Evolutionary conservation across 2,329 filamentous ascomycete genomes (phyloP), one percentile per base, ranked within the genome.

Genomic region (Cladorrhinum sp.): DNA sequence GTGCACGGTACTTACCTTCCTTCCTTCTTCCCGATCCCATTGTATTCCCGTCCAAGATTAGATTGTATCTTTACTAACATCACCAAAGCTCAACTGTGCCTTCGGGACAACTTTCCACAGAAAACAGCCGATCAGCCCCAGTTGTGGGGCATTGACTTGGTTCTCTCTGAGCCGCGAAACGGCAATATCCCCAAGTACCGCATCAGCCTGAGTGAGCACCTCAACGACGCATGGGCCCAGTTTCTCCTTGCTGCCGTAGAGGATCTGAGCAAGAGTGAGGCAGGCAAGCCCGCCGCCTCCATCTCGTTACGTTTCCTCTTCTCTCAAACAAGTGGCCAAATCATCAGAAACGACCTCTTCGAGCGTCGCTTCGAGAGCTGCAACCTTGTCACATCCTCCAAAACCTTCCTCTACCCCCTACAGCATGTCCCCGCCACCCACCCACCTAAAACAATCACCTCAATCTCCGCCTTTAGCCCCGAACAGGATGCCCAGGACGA

Each of bases 291-390:
- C 32, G 27, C 49, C 12, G 27, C 49, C 12, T 36, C 41, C 41
- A 22, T 45, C 41, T 45, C 41, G 3, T n/a, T 59, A 2, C 56
- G 56, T 13, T 57, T 62, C 18, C 55, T 62, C 24, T 62, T 62
- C 56, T 50, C 56, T 24, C 32, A 29, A 27, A 50, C 41, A 32
- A n/a, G 27, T 5, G 60, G 60, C 48, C 55, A 54, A n/a, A 50
- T 55, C 16, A 48, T 50, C 23, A 57, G 59, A 25, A 58, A 53
- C 29, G 62, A 64, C 54, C 49, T 62, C 25, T 23, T 62, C 54
- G 23, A 38, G 12, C 60, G 48, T 54, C 57, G 62, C 25, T 58
- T 62, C n/a, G 41, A 56, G 10, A 50, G 59, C 41, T 56, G 50
- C 48, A 29, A 36, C 4, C 50, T 55, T 13, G 32, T 57, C 24